These are phyloP conservation scores for Claviceps sp. DNA, from an alignment of 2,329 filamentous ascomycete genomes.

Conservation along the genomic window DNA sequence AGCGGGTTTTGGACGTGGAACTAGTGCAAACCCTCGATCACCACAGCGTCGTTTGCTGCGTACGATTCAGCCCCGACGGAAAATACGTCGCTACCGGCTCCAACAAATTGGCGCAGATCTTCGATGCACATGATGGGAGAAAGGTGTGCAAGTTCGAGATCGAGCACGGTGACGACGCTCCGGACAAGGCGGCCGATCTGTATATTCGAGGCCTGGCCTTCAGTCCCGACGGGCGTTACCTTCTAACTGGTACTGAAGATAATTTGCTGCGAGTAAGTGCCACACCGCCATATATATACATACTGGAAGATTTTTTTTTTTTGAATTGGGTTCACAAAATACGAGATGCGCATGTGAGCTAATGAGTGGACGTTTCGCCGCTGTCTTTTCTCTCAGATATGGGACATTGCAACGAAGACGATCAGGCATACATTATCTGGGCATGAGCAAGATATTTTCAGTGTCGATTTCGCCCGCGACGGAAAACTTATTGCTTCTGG, in stretches of 20 bases:
- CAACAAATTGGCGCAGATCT: constrained; percentile 98
- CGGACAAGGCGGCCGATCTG: constrained; percentile 73
- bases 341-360: constrained; percentile 3
- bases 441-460: constrained; percentile 97
- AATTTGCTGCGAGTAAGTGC: constrained; percentile 82
- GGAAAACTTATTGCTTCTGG: constrained; percentile 91
- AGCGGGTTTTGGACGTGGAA: constrained; percentile 82
- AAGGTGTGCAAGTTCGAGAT: constrained; percentile 80
- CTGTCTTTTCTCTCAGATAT: constrained; percentile 46
- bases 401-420: constrained; percentile 74
- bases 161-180: constrained; percentile 49
- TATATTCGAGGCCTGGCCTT: constrained; percentile 98
- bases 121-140: constrained; percentile 76
- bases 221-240: constrained; percentile 85
- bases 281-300: neutral
- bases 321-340: too few species aligned
- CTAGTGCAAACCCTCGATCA: constrained; percentile 85
- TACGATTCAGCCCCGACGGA: constrained; percentile 90
- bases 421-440: constrained; percentile 93
- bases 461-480: constrained; percentile 84
- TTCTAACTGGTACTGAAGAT: constrained; percentile 93
- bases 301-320: too few species aligned
- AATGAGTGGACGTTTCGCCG: neutral
- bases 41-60: constrained; percentile 95
- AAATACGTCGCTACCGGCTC: constrained; percentile 94